Evolutionary conservation across 1,284 basidiomycete genomes (phyloP).

Genomic region (Trametes pubescens): DNA sequence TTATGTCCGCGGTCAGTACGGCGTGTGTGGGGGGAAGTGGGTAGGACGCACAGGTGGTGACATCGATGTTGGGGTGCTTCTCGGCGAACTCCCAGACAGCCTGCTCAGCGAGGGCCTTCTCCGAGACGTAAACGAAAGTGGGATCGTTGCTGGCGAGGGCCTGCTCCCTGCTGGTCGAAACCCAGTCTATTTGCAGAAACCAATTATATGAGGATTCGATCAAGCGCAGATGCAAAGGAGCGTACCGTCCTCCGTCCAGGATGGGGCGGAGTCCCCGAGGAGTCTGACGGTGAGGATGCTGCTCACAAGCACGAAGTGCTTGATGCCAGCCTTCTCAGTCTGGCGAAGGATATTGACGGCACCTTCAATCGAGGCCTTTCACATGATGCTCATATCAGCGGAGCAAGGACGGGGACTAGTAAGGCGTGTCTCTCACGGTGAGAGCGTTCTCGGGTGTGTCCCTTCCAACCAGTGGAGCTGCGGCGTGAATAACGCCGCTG

Average conservation of each 20-base stretch:
- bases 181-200: constrained; percentile 30
- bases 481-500: constrained; percentile 37
- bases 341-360: constrained; percentile 42
- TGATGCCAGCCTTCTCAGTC: constrained; percentile 40
- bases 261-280: neutral
- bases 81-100: constrained; percentile 40
- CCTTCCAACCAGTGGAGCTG: constrained; percentile 29
- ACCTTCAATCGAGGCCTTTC: constrained; percentile 39
- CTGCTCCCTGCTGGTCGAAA: constrained; percentile 28
- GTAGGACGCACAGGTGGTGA: constrained; percentile 33
- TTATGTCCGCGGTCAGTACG: neutral
- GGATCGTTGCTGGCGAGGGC: constrained; percentile 25
- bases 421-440: constrained; percentile 12
- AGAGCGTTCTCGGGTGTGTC: constrained; percentile 27
- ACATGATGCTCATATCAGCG: neutral
- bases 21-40: too few species aligned
- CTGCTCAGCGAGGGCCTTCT: constrained; percentile 37
- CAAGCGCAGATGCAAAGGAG: neutral
- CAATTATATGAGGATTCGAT: neutral
- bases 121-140: constrained; percentile 27
- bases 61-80: constrained; percentile 35
- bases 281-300: constrained; percentile 28
- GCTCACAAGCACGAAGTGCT: constrained; percentile 40
- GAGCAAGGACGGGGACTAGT: too few species aligned
- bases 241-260: constrained; percentile 22